Percentiles rank a stretch among this genome's conserved stretches.
phyloP scores from a whole-genome alignment of 129 eudicot species.

The Artemisia argyi region DNA sequence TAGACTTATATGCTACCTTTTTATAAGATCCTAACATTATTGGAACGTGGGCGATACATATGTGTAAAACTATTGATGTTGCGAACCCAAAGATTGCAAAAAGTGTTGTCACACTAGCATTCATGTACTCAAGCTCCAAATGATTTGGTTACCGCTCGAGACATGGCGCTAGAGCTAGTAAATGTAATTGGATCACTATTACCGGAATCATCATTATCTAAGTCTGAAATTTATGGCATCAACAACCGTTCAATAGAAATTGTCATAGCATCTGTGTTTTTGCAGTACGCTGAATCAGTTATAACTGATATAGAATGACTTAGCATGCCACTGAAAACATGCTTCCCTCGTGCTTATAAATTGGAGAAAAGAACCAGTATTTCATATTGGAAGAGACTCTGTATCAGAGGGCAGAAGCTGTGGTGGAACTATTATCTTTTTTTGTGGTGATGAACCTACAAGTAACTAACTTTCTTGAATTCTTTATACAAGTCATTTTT shows the following conservation, averaged over 20 bases:
- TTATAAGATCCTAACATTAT: too few species aligned
- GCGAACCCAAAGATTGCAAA: slow-evolving; percentile 14
- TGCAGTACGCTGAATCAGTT: slow-evolving; percentile 53
- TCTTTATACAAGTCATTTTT: background rate
- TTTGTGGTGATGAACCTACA: slow-evolving; percentile 60
- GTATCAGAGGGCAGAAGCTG: slow-evolving; percentile 60
- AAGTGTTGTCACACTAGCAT: slow-evolving; percentile 50
- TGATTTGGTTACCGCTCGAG: slow-evolving; percentile 59
- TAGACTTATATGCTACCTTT: too few species aligned
- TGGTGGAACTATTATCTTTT: slow-evolving; percentile 58
- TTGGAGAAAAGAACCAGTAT: background rate
- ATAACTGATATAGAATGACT: slow-evolving; percentile 66
- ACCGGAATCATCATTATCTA: slow-evolving; percentile 41
- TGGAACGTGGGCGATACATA: too few species aligned
- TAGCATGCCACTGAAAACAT: slow-evolving; percentile 50
- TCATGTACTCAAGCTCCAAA: slow-evolving; percentile 51
- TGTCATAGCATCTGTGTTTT: slow-evolving; percentile 44
- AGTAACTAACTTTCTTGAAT: slow-evolving; percentile 32
- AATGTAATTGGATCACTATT: slow-evolving; percentile 48
- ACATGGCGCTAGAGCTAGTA: slow-evolving; percentile 49
- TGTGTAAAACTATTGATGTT: too few species aligned
- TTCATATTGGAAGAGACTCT: slow-evolving; percentile 57
- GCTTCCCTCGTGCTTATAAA: background rate
- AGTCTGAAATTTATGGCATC: slow-evolving; percentile 49
- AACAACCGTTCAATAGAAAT: slow-evolving; percentile 54